Conservation (phyloP, 2,329 filamentous ascomycete species). For the Chaetomium olivaceum region DNA sequence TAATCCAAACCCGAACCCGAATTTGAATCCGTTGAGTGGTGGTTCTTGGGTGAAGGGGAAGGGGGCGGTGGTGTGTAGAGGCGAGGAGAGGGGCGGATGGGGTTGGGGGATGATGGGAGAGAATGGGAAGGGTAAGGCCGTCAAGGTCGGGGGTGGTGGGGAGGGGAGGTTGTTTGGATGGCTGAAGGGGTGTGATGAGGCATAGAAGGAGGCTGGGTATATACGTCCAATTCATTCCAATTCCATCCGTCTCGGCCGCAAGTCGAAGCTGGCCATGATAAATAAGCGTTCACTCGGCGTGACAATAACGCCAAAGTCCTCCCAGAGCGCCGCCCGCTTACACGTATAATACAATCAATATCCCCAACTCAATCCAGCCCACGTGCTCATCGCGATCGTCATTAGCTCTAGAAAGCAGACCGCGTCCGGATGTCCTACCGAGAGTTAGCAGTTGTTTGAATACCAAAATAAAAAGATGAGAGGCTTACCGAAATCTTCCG, state of each 20-base stretch:
- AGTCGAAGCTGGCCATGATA: background rate
- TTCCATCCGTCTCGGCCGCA: background rate
- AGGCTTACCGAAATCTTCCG: slow-evolving; percentile 76
- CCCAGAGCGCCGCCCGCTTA: slow-evolving; percentile 21
- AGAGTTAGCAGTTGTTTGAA: slow-evolving; percentile 24
- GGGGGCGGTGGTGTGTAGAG: background rate
- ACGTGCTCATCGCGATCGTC: background rate
- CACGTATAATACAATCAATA: slow-evolving; percentile 7
- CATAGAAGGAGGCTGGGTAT: background rate
- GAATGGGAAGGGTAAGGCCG: background rate
- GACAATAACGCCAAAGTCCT: background rate
- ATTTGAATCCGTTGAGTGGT: slow-evolving; percentile 42
- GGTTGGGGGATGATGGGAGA: slow-evolving; percentile 23
- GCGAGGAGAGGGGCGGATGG: background rate
- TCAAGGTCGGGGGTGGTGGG: background rate
- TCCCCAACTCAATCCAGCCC: background rate
- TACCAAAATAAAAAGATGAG: slow-evolving; percentile 31
- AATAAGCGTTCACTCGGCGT: slow-evolving; percentile 7
- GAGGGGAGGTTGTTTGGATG: background rate
- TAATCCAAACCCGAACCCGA: slow-evolving; percentile 29
- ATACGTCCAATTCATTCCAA: background rate
- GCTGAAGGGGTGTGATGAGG: background rate
- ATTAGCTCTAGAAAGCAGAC: slow-evolving; percentile 53
- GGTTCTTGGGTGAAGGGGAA: slow-evolving; percentile 30
- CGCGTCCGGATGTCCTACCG: slow-evolving; percentile 58